These are phyloP conservation scores for Aureobasidium leucospermi DNA, from an alignment of 2,329 filamentous ascomycete genomes.

Conservation along the genomic window DNA sequence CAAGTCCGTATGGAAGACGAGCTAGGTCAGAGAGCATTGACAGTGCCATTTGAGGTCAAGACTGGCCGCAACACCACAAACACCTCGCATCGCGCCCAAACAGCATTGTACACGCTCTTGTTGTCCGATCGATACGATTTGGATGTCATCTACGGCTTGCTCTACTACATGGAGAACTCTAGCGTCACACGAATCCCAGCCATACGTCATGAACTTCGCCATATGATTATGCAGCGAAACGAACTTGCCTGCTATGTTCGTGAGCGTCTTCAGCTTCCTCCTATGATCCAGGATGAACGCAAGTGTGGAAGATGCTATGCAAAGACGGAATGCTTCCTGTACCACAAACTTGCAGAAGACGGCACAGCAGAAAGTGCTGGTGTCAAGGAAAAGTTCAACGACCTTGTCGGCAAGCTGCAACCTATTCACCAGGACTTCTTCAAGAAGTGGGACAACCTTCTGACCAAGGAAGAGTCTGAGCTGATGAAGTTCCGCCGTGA, in stretches of 20 bases:
- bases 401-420: conserved; percentile 55
- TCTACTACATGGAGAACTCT: conserved; percentile 93
- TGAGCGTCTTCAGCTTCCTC: conserved; percentile 72
- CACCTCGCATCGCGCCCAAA: conserved; percentile 82
- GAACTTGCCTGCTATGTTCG: conserved; percentile 78
- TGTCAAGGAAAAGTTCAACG: conserved; percentile 73
- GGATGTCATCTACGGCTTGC: conserved; percentile 77
- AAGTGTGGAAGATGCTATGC: conserved; percentile 85
- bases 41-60: conserved; percentile 91
- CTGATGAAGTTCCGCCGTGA: conserved; percentile 80
- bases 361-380: conserved; percentile 76
- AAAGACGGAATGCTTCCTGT: conserved; percentile 83
- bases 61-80: conserved; percentile 77
- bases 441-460: conserved; percentile 83
- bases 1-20: conserved; percentile 75
- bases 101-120: conserved; percentile 84
- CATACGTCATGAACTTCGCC: conserved; percentile 77
- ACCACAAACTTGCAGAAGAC: conserved; percentile 82
- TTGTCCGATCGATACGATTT: conserved; percentile 93
- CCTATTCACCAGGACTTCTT: conserved; percentile 66
- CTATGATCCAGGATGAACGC: conserved; percentile 76
- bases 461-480: conserved; percentile 92
- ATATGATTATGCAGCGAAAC: conserved; percentile 96
- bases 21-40: conserved; percentile 57
- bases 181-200: conserved; percentile 79